These are phyloP conservation scores for Butyriboletus appendiculatus DNA, from an alignment of 1,284 basidiomycete genomes.

Conservation along the genomic window DNA sequence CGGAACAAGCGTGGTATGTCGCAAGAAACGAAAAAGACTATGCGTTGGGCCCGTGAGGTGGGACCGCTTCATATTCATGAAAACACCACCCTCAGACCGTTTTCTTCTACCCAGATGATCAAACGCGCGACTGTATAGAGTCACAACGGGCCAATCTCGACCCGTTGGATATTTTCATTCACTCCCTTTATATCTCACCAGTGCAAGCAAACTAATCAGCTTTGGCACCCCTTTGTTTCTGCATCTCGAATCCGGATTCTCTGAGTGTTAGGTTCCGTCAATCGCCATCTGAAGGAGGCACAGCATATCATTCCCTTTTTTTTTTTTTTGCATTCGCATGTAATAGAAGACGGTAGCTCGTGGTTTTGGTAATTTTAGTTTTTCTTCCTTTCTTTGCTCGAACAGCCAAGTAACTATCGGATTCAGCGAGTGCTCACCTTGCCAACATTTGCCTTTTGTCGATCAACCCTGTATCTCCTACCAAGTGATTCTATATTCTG, in stretches of 20 bases:
- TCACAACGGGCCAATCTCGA: neutral
- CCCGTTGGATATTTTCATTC: constrained; percentile 27
- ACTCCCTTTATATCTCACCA: constrained; percentile 31
- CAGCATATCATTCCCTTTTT: constrained; percentile 44
- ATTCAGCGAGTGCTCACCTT: constrained; percentile 12
- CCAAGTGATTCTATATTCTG: constrained; percentile 9
- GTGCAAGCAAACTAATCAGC: constrained; percentile 48
- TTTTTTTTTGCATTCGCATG: constrained; percentile 41
- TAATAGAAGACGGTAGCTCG: constrained; percentile 39
- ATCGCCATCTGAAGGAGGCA: constrained; percentile 64
- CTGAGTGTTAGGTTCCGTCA: constrained; percentile 31
- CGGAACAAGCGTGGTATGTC: constrained; percentile 68
- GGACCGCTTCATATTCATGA: constrained; percentile 23
- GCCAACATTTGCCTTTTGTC: constrained; percentile 3
- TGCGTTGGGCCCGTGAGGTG: constrained; percentile 85
- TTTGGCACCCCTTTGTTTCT: constrained; percentile 21
- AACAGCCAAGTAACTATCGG: constrained; percentile 16
- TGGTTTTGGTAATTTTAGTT: constrained; percentile 33
- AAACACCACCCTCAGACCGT: neutral
- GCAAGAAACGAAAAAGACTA: constrained; percentile 72
- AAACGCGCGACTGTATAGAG: constrained; percentile 67
- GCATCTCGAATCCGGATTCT: constrained; percentile 22
- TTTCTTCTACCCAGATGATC: constrained; percentile 52
- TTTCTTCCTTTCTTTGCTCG: constrained; percentile 1
- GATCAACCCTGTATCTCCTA: constrained; percentile 28